Conservation (phyloP, 352 stramenopile genomes). For the Pseudoperonospora humuli region DNA sequence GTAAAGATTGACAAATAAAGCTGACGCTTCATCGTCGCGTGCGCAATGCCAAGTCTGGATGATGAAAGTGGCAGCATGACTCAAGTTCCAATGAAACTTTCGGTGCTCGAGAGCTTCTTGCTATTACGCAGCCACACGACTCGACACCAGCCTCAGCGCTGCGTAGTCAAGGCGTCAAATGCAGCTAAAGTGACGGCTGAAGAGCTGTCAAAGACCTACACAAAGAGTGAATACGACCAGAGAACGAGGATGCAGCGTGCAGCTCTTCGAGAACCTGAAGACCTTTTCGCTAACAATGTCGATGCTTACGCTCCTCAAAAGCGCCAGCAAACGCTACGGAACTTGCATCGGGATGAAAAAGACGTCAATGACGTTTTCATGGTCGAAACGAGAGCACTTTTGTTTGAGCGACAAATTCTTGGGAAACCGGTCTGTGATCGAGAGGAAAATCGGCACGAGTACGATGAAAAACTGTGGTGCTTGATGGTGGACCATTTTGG, state of each 20-base stretch:
- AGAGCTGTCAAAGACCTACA: conserved; percentile 33
- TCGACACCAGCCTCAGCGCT: neutral
- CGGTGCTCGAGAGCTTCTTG: conserved; percentile 14
- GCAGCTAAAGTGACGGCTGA: conserved; percentile 2
- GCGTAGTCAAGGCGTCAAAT: neutral
- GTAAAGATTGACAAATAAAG: conserved; percentile 5
- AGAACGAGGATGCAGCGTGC: conserved; percentile 17
- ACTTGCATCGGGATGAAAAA: conserved; percentile 41
- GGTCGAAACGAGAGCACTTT: conserved; percentile 27
- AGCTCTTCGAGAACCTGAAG: conserved; percentile 31
- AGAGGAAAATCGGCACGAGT: conserved; percentile 33
- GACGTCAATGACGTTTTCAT: conserved; percentile 32
- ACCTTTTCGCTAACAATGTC: conserved; percentile 31
- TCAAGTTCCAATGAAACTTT: conserved; percentile 6
- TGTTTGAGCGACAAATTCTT: conserved; percentile 46
- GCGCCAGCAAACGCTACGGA: conserved; percentile 20
- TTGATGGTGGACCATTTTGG: conserved; percentile 10
- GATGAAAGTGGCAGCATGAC: neutral
- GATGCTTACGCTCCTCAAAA: conserved; percentile 54
- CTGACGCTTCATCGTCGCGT: neutral
- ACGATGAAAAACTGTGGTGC: conserved; percentile 21
- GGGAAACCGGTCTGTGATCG: conserved; percentile 44
- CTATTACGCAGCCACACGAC: conserved; percentile 2
- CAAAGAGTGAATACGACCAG: conserved; percentile 29
- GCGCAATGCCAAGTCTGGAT: neutral